Base-by-base conservation (phyloP, 2,329 filamentous ascomycete genomes). In the Xylaria sp. region DNA sequence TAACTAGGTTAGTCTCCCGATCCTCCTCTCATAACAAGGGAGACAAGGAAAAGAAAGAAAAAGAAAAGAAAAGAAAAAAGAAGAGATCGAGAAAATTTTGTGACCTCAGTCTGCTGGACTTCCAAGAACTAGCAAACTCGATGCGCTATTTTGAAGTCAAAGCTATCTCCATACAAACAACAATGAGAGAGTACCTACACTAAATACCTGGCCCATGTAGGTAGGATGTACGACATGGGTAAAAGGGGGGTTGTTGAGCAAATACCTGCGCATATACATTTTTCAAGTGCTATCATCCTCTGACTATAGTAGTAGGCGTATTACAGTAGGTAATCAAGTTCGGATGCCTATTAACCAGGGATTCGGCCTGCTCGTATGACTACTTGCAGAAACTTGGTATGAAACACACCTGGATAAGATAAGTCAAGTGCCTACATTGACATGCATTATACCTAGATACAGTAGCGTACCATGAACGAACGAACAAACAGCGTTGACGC, bases 111-210 rank as follows among this genome's bases (percentile, higher is more conserved):
- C 8, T 35, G 32, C 1, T 44, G 16, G 18, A 44, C 40, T 16
- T 44, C 40, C 16, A 44, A 18, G 40, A n/a, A 5, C 40, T 44
- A 44, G 13, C 5, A 18, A 18, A 44, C 16, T 44, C 23, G 25
- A 59, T 63, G 65, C 65, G 65, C 60, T 60, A 63, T 63, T 67
- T 66, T 53, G 64, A 44, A 37, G 40, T 60, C 37, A 13, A 55
- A 47, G 29, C 40, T 50, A n/a, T n/a, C n/a, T n/a, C n/a, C n/a
- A n/a, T n/a, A 55, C 16, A 54, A 60, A 61, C 51, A 3, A 12
- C 37, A 40, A 40, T 35, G 32, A 35, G 29, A 29, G 37, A 25
- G 18, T 44, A 44, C 37, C 16, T 16, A n/a, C n/a, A n/a, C n/a
- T n/a, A 59, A 5, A 23, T 47, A 35, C 51, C 13, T 35, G n/a